Evolutionary conservation across 1,284 basidiomycete genomes (phyloP), one percentile per base, ranked within the genome.

Genomic region (Athelia sp.): DNA sequence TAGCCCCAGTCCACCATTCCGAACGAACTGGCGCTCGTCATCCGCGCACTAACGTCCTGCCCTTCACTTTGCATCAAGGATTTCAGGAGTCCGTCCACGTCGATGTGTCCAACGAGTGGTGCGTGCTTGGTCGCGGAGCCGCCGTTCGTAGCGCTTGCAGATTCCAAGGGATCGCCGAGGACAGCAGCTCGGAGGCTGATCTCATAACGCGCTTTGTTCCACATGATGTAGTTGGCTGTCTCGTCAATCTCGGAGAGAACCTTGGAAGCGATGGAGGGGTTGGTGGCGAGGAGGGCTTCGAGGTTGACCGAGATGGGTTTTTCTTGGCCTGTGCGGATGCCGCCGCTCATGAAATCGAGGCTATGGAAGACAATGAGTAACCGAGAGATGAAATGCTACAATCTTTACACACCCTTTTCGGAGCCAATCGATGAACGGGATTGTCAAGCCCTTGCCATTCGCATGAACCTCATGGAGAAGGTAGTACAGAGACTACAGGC

Each of bases 1-100:
- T 40, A 40, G 19, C 36, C 36, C 36, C 36, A 40, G 36, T 40
- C 36, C n/a, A 40, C 36, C 36, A 40, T 40, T n/a, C 36, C 36
- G 36, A 40, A 40, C 19, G 36, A 6, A n/a, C 36, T 40, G 6
- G 36, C 15, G n/a, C n/a, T 9, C 19, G 36, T n/a, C 15, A 17
- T 6, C 19, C 36, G 36, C 36, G 36, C 19, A 9, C 6, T 6
- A 9, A 40, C 36, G 9, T 40, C 36, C 19, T 40, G n/a, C n/a
- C 36, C 36, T n/a, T 6, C 36, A n/a, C 36, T n/a, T n/a, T 40
- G 8, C 36, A 40, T 40, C 36, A 40, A n/a, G 6, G 36, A 6
- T 6, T n/a, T 6, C 36, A 40, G 19, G n/a, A 40, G 36, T n/a
- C 36, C 19, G 36, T 40, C 19, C n/a, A 40, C 36, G 19, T 40